Base-by-base conservation (phyloP, 1,139 yeast species). In the Kodamaea sp. region DNA sequence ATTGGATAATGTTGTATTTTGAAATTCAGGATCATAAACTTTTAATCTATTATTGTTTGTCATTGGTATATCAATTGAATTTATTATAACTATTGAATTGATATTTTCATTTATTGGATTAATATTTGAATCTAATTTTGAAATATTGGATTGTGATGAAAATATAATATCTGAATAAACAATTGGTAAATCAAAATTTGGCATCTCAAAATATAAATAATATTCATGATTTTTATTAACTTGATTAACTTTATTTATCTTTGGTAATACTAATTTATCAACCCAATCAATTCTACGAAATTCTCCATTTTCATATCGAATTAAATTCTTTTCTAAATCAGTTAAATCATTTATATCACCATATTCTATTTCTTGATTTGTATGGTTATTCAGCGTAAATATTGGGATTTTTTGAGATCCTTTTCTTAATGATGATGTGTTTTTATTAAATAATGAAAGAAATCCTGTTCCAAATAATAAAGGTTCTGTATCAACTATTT, bases 181-280 rank as follows among this genome's bases (percentile, higher is more conserved):
- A 2, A 90, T 75, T 0, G 96, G 96, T 24, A 85, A 67, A 48
- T 85, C 94, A 61, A 85, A 88, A 43, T 79, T 78, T 4, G 85
- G 84, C 33, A 87, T 70, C 48, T 88, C 96, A 24, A 92, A 57
- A 47, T 75, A 77, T 15, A 89, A 57, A 32, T 72, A 65, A 53
- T 77, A 81, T 23, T 48, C 50, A 22, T 46, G 54, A 36, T 44
- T 46, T 38, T 50, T 49, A 48, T 55, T 51, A 41, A 40, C 55
- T 42, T 42, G 46, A 31, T 58, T 52, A 27, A 48, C 39, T 38
- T 49, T 43, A 20, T 40, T 41, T 31, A 84, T 69, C 44, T 73
- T 70, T 3, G 88, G 72, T 42, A 84, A 66, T 0, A 85, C 78
- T 37, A 86, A 48, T 34, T 76, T 71, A 54, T 88, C 96, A 7